Percentiles rank a stretch among this genome's conserved stretches.
These are phyloP conservation scores for Arctium lappa DNA, from an alignment of 129 eudicot species.

Conservation along the genomic window DNA sequence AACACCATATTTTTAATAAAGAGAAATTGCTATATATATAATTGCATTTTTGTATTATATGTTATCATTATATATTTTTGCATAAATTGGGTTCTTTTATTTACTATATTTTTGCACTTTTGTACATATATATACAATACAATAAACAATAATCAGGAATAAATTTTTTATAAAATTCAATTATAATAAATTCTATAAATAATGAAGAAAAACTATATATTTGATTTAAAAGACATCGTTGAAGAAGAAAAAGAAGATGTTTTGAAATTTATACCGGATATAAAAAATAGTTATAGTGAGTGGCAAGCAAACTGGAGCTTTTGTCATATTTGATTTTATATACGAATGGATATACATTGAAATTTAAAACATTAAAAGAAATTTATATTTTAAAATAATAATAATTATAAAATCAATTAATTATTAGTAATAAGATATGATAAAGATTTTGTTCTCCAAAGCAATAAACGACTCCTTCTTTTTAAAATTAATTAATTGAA, in stretches of 20 bases:
- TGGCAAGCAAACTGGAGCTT: not conserved
- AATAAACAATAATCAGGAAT: too few species aligned
- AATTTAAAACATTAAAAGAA: not conserved
- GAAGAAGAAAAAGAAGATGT: not conserved
- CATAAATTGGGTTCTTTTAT: too few species aligned
- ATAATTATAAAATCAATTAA: not conserved
- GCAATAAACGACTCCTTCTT: conserved; percentile 29
- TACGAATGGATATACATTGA: not conserved
- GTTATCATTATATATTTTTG: too few species aligned
- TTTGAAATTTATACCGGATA: not conserved
- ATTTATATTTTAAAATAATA: not conserved
- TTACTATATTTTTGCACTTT: too few species aligned
- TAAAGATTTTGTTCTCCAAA: conserved; percentile 31
- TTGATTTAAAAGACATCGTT: too few species aligned
- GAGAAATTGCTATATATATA: too few species aligned
- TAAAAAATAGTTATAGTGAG: not conserved
- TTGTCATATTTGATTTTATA: not conserved
- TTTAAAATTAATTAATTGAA: not conserved
- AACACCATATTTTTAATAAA: too few species aligned
- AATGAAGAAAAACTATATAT: too few species aligned
- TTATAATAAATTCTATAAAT: too few species aligned
- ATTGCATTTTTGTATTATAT: too few species aligned
- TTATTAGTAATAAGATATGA: conserved; percentile 29
- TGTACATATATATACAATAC: too few species aligned
- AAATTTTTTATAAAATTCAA: too few species aligned